A percentile compares a stretch with the other conserved stretches of the same genome.
phyloP scores from a whole-genome alignment of 2,329 filamentous ascomycete genomes.

The Pseudovirgaria hyperparasitica region DNA sequence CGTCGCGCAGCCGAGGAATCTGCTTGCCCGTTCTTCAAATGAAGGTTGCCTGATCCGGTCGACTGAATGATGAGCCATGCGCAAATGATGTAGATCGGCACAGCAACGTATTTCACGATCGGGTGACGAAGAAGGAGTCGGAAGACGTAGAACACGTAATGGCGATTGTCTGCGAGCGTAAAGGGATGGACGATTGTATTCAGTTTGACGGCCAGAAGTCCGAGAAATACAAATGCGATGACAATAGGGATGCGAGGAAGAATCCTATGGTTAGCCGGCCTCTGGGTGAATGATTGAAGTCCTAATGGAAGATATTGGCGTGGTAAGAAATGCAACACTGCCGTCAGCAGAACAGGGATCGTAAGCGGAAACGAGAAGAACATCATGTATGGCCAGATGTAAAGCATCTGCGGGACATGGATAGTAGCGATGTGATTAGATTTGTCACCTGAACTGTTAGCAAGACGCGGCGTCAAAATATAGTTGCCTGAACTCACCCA shows the following conservation, averaged over 20 bases:
- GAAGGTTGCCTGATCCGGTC: slow-evolving; percentile 30
- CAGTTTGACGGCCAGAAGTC: slow-evolving; percentile 47
- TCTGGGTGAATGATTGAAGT: slow-evolving; percentile 6
- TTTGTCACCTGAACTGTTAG: slow-evolving; percentile 59
- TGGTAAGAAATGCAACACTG: slow-evolving; percentile 16
- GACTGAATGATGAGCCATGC: slow-evolving; percentile 56
- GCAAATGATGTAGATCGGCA: slow-evolving; percentile 57
- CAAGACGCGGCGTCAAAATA: neutral
- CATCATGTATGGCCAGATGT: slow-evolving; percentile 78
- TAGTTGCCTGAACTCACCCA: slow-evolving; percentile 44
- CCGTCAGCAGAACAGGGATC: slow-evolving; percentile 38
- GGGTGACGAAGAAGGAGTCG: slow-evolving; percentile 58
- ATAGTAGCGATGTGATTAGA: slow-evolving; percentile 84
- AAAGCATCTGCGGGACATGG: slow-evolving; percentile 85
- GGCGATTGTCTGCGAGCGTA: slow-evolving; percentile 87
- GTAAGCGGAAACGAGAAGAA: slow-evolving; percentile 84
- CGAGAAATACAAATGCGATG: slow-evolving; percentile 21
- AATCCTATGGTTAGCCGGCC: slow-evolving; percentile 1
- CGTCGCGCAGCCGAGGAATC: neutral
- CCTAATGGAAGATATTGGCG: slow-evolving; percentile 5
- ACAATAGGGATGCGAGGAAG: slow-evolving; percentile 16
- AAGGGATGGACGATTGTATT: slow-evolving; percentile 96
- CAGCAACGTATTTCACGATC: slow-evolving; percentile 52
- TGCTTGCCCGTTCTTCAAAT: slow-evolving; percentile 1
- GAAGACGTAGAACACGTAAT: slow-evolving; percentile 97